Evolutionary conservation across 352 stramenopile genomes (phyloP).

Genomic region (Nothophytophthora sp.): DNA sequence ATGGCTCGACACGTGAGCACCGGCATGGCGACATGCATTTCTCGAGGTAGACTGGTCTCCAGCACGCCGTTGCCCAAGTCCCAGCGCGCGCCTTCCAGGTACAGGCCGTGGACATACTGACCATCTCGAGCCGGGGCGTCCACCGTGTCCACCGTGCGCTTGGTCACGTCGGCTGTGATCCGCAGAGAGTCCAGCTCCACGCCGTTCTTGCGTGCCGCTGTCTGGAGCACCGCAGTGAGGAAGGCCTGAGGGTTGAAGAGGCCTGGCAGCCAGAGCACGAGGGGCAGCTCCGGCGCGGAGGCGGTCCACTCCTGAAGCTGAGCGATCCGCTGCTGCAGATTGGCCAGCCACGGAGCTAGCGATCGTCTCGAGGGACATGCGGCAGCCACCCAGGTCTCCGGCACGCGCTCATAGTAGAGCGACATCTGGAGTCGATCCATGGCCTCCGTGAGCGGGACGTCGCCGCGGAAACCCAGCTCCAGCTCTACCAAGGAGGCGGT

Average conservation of each 20-base stretch:
- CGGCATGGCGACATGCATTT: constrained; percentile 92
- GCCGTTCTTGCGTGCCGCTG: constrained; percentile 66
- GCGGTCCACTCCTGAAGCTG: constrained; percentile 90
- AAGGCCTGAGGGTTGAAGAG: constrained; percentile 89
- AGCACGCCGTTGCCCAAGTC: constrained; percentile 81
- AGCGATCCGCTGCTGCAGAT: constrained; percentile 83
- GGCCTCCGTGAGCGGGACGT: constrained; percentile 85
- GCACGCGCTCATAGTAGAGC: constrained; percentile 80
- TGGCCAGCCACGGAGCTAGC: constrained; percentile 81
- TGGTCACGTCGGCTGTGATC: constrained; percentile 87
- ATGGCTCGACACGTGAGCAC: constrained; percentile 90
- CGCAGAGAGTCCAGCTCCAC: constrained; percentile 85
- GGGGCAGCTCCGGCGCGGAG: constrained; percentile 72
- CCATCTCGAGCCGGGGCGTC: constrained; percentile 89
- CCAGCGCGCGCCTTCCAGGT: constrained; percentile 91
- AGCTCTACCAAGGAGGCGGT: constrained; percentile 77
- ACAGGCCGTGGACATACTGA: constrained; percentile 89
- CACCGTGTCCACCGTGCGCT: constrained; percentile 77
- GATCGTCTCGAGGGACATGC: constrained; percentile 81
- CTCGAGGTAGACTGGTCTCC: constrained; percentile 80
- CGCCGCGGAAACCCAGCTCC: constrained; percentile 87
- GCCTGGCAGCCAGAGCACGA: constrained; percentile 83
- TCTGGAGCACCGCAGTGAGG: constrained; percentile 81
- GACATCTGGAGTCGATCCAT: constrained; percentile 87
- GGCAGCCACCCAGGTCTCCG: constrained; percentile 66